Conservation (phyloP, 1,139 yeast species). For the Candida tetrigidarum region DNA sequence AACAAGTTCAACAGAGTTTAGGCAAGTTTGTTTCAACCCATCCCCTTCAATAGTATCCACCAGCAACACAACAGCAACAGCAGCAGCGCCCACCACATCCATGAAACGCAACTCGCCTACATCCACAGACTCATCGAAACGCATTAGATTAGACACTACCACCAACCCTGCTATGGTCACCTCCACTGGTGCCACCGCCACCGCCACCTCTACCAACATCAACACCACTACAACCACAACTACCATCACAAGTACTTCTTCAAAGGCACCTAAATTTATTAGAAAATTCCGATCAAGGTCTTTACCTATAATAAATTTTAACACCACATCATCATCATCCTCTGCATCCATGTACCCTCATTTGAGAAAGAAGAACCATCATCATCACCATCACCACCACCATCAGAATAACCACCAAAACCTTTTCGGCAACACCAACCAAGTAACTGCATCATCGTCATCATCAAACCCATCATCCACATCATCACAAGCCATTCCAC, state of each 20-base stretch:
- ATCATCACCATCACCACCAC: constrained; percentile 11
- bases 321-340: constrained; percentile 18
- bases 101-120: constrained; percentile 18
- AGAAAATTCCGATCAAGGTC: constrained; percentile 47
- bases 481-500: constrained; percentile 28
- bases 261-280: constrained; percentile 41
- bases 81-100: constrained; percentile 15
- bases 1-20: constrained; percentile 23
- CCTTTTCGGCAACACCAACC: constrained; percentile 10
- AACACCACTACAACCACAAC: constrained; percentile 13
- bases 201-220: constrained; percentile 6
- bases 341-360: constrained; percentile 20
- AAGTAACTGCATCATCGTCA: constrained; percentile 19
- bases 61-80: constrained; percentile 10
- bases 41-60: constrained; percentile 17
- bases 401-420: constrained; percentile 9
- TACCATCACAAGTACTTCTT: constrained; percentile 6
- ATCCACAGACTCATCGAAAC: constrained; percentile 18
- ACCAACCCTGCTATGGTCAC: constrained; percentile 5
- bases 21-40: constrained; percentile 38
- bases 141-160: constrained; percentile 18
- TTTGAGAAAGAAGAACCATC: constrained; percentile 15
- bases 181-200: constrained; percentile 13
- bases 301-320: constrained; percentile 40
- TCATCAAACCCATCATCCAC: constrained; percentile 20